Base-by-base conservation (phyloP, 2,329 filamentous ascomycete genomes). In the Falciphora oryzae region DNA sequence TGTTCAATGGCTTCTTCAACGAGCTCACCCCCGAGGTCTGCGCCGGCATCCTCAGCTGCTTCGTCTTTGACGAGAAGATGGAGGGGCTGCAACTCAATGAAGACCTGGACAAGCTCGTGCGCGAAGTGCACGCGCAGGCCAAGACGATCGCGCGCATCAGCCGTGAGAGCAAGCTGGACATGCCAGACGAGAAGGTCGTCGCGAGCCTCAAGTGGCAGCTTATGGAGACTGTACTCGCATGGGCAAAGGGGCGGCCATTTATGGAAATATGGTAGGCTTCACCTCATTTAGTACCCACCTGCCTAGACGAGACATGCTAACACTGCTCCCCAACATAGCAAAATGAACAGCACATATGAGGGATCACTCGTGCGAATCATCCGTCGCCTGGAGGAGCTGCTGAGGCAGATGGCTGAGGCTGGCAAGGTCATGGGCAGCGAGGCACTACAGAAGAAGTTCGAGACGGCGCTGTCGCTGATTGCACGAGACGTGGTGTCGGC, bases 271-370 rank as follows among this genome's bases (percentile, higher is more conserved):
- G 95, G 94, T 97, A 86, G 73, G 92, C 85, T 65, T 57, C 44
- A 63, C 59, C 53, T 16, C 56, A 31, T 50, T 38, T 27, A n/a
- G 25, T 31, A 8, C 44, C 56, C 35, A 61, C 53, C 53, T 35
- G 10, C 22, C 2, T 58, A 32, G 7, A 16, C 25, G 22, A n/a
- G 16, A 27, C 3, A 6, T 22, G 22, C 62, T 63, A 58, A 63
- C 62, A 27, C 2, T 18, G 1, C 8, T 31, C 29, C 18, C 3
- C 18, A 69, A 63, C 62, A n/a, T 68, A 72, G 94, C 79, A 96
- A 96, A 92, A 97, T 99, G 93, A 98, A 95, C 32, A 94, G 97
- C 71, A 92, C 94, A 32, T 99, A 97, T 77, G 95, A 99, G 80
- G 95, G 95, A 66, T 97, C 92, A 65, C 81, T 99, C 67, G 98